Evolutionary conservation across 495 filamentous ascomycete species (phyloP), one percentile per base, ranked within the genome.

Genomic region (Annulohypoxylon stygium): DNA sequence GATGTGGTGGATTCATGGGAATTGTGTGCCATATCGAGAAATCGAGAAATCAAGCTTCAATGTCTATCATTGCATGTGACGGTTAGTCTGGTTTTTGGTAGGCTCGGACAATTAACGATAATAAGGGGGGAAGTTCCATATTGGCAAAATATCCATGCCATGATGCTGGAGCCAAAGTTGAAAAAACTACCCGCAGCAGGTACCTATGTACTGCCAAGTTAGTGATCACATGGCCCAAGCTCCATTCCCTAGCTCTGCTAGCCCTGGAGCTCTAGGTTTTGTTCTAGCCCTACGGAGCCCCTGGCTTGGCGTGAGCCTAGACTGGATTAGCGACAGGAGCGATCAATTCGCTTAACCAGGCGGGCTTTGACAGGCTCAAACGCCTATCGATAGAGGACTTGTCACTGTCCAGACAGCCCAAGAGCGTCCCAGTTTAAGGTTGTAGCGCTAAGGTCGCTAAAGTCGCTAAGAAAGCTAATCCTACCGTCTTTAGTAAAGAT

Each of bases 281-380:
- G 65, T 48, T 54, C 43, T 71, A 71, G 59, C 59, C 61, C 48
- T 59, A 65, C 45, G 51, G 36, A 26, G 61, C 48, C 61, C 69
- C 47, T 61, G 61, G 37, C 69, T 62, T 70, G 66, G 66, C 71
- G 50, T 25, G 53, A 58, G 43, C 62, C 18, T 58, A 59, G 62
- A 34, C 70, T 57, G 61, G 66, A 66, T 74, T 74, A 74, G 71
- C 65, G 61, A 65, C 55, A 74, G 14, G 47, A 61, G 45, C n/a
- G 59, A 54, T 45, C 16, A 54, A 30, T 50, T 65, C 61, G 50
- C 68, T 65, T 70, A 48, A 33, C 6, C 54, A 60, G 70, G 61
- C 53, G 7, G 14, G 41, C 12, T 18, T 20, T 10, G 20, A 25
- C 47, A 50, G 20, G 47, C 9, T 9, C 16, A 16, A 7, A 10